Evolutionary conservation across 2,329 filamentous ascomycete species (phyloP).

Genomic region (Aspergillus sp.): DNA sequence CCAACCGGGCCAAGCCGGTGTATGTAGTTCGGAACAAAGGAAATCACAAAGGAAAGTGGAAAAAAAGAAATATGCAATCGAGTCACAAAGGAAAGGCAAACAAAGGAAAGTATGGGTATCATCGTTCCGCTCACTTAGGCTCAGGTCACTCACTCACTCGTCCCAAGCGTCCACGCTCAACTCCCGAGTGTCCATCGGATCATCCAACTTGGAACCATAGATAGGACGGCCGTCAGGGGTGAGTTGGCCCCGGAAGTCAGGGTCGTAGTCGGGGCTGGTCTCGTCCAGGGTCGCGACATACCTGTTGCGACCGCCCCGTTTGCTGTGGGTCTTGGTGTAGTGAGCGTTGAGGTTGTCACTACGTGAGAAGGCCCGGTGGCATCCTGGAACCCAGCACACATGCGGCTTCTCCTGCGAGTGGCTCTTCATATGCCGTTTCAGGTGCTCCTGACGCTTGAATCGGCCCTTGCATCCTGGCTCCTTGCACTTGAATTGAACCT

Average conservation of each 20-base stretch:
- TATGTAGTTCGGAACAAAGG: slow-evolving; percentile 5
- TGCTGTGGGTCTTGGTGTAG: slow-evolving; percentile 42
- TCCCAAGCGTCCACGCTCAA: slow-evolving; percentile 11
- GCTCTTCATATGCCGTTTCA: slow-evolving; percentile 44
- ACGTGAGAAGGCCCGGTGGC: slow-evolving; percentile 36
- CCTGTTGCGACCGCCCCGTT: slow-evolving; percentile 39
- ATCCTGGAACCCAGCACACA: slow-evolving; percentile 40
- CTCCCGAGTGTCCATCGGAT: slow-evolving; percentile 27
- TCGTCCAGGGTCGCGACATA: slow-evolving; percentile 42
- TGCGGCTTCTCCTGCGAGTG: slow-evolving; percentile 41
- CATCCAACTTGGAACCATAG: slow-evolving; percentile 30
- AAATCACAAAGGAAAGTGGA: slow-evolving; percentile 18
- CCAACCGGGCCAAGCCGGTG: slow-evolving; percentile 12
- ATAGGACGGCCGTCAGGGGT: slow-evolving; percentile 38
- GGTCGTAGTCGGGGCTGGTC: slow-evolving; percentile 36
- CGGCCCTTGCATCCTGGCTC: slow-evolving; percentile 38
- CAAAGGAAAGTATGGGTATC: slow-evolving; percentile 13
- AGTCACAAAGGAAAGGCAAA: slow-evolving; percentile 3
- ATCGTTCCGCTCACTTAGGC: slow-evolving; percentile 20
- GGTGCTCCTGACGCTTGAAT: slow-evolving; percentile 45
- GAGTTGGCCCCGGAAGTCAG: slow-evolving; percentile 38
- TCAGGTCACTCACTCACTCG: slow-evolving; percentile 4
- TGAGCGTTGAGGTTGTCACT: slow-evolving; percentile 43
- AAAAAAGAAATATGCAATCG: slow-evolving; percentile 19
- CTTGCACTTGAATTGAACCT: slow-evolving; percentile 38